Conservation (phyloP, 2,329 filamentous ascomycete species). For the Laburnicola sp. region DNA sequence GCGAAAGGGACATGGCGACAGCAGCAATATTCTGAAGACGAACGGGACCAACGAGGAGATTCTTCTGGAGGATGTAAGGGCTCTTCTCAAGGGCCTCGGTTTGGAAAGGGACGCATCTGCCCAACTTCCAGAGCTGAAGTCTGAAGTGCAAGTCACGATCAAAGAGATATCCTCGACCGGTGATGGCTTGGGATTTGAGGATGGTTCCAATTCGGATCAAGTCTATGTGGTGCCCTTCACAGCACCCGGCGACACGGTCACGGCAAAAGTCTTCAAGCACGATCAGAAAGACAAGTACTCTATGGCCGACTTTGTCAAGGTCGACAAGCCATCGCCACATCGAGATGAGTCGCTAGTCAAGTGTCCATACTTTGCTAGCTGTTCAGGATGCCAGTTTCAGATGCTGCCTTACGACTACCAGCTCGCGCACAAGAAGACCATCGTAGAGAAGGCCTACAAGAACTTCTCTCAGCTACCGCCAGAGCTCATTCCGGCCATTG, state of each 20-base stretch:
- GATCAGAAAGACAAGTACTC: slow-evolving; percentile 67
- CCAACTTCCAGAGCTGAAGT: slow-evolving; percentile 65
- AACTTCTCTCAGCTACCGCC: slow-evolving; percentile 86
- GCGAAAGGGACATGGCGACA: slow-evolving; percentile 47
- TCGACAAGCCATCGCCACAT: slow-evolving; percentile 71
- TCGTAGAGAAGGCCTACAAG: slow-evolving; percentile 87
- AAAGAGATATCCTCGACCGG: slow-evolving; percentile 84
- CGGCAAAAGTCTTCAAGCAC: slow-evolving; percentile 78
- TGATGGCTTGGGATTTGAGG: slow-evolving; percentile 79
- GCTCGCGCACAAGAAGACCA: slow-evolving; percentile 77
- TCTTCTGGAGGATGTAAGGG: slow-evolving; percentile 50
- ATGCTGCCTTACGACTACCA: slow-evolving; percentile 92
- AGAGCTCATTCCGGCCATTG: slow-evolving; percentile 72
- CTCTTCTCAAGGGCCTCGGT: slow-evolving; percentile 45
- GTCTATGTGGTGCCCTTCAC: slow-evolving; percentile 89
- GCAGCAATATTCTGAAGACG: slow-evolving; percentile 39
- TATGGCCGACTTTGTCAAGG: slow-evolving; percentile 78
- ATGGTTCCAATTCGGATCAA: slow-evolving; percentile 62
- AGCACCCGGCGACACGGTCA: slow-evolving; percentile 79
- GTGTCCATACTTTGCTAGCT: slow-evolving; percentile 85
- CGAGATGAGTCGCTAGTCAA: slow-evolving; percentile 76
- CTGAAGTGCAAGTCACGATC: slow-evolving; percentile 82
- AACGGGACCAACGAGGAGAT: slow-evolving; percentile 56
- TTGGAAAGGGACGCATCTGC: slow-evolving; percentile 23
- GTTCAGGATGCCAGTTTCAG: slow-evolving; percentile 93